Evolutionary conservation across 768 basidiomycete genomes (phyloP).

Genomic region (Leucosporidium yakuticum): DNA sequence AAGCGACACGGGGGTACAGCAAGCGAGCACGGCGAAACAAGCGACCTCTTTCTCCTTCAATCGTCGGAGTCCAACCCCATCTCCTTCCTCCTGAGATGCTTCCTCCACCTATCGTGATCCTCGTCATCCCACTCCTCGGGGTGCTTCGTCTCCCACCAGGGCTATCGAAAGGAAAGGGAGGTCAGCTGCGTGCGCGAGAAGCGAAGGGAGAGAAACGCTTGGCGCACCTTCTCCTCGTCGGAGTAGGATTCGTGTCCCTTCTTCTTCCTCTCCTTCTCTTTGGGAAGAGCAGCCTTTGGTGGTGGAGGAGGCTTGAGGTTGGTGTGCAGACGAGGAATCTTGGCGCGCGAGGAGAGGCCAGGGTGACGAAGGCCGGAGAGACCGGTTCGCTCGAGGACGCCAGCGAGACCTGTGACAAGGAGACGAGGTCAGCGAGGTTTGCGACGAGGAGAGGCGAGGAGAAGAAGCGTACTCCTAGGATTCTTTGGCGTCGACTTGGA

Average conservation of each 20-base stretch:
- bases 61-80: neutral
- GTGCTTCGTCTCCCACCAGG: conserved; percentile 23
- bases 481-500: neutral
- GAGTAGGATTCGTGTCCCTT: conserved; percentile 30
- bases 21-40: neutral
- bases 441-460: conserved; percentile 6
- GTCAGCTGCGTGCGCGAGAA: too few species aligned
- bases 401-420: conserved; percentile 16
- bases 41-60: neutral
- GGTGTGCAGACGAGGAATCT: conserved; percentile 19
- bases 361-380: conserved; percentile 13
- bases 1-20: neutral
- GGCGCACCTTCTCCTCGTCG: conserved; percentile 36
- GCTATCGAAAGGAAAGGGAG: neutral
- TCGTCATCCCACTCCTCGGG: conserved; percentile 26
- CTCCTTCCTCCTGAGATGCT: conserved; percentile 5
- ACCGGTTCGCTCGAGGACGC: conserved; percentile 13
- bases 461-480: neutral
- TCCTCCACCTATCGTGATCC: conserved; percentile 16
- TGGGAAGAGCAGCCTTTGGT: conserved; percentile 2
- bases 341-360: conserved; percentile 13
- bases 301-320: conserved; percentile 31
- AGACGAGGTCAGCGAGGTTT: conserved; percentile 13
- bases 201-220: neutral
- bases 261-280: conserved; percentile 24